Percentiles rank a stretch among this genome's conserved stretches.
Conservation (phyloP, 805 yeast genomes). For the Pichia heedii region DNA sequence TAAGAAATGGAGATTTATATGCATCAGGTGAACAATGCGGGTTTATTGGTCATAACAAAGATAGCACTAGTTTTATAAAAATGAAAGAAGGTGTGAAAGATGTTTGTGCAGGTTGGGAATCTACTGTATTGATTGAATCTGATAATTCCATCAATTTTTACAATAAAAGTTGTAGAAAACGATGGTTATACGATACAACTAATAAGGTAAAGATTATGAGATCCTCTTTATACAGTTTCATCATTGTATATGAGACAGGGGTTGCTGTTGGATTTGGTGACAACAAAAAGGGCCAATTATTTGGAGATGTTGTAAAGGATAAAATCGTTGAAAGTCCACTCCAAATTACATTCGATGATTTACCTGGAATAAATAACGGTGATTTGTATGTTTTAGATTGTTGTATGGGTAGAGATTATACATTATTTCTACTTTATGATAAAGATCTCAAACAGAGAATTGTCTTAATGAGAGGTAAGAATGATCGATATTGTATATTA, state of each 20-base stretch:
- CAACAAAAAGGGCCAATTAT: constrained; percentile 52
- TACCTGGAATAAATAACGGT: not conserved
- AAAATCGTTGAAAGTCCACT: constrained; percentile 19
- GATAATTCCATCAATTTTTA: constrained; percentile 36
- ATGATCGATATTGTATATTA: constrained; percentile 3
- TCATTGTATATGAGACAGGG: constrained; percentile 33
- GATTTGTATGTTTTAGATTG: constrained; percentile 10
- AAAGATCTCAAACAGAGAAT: not conserved
- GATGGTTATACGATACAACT: not conserved
- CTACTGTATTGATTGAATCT: constrained; percentile 40
- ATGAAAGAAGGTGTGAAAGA: constrained; percentile 22
- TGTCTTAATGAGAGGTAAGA: constrained; percentile 25
- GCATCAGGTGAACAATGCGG: constrained; percentile 22
- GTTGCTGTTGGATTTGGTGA: constrained; percentile 60
- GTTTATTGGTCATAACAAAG: constrained; percentile 1
- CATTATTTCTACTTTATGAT: constrained; percentile 27
- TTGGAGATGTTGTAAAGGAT: constrained; percentile 12
- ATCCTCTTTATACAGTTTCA: constrained; percentile 39
- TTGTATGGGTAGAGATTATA: constrained; percentile 52
- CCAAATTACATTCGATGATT: constrained; percentile 5
- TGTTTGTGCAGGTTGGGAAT: constrained; percentile 77
- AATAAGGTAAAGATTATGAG: not conserved
- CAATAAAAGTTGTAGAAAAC: constrained; percentile 33
- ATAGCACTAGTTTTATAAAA: not conserved
- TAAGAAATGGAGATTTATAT: constrained; percentile 42